Base-by-base conservation (phyloP, 2,329 filamentous ascomycete genomes). In the Microdochium nivale region DNA sequence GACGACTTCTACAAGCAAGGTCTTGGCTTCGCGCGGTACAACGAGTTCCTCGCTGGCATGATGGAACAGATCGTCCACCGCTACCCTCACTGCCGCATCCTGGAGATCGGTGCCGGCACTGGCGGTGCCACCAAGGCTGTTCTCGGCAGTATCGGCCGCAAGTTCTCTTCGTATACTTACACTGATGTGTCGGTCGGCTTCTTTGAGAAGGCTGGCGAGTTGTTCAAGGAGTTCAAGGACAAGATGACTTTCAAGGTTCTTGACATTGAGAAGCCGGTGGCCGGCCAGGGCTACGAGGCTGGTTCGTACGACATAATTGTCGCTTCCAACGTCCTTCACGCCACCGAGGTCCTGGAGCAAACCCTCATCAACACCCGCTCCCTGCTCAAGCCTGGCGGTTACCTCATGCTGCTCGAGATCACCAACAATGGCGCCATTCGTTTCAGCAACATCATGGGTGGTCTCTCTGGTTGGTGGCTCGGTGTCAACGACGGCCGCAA, bases 1-100 rank as follows among this genome's bases (percentile, higher is more conserved):
- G 57, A 65, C 10, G 48, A 59, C 2, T 65, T 68, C 48, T 73
- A 75, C 52, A 53, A 24, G 47, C 54, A 59, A 5, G 59, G 56
- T 8, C 49, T 61, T 21, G 61, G 59, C 21, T 54, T 60, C 13
- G 48, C 49, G 1, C 37, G 48, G 3, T 54, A 49, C 33, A 56
- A 59, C 25, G 25, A 49, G 5, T 57, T 52, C 25, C 9, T 65
- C 23, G 61, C 59, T 44, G 35, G 56, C 16, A 52, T 67, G 11
- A 54, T 64, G 1, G 55, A 57, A 2, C 69, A 70, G 43, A 60
- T 56, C 21, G 48, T 47, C 24, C 55, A 56, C 23, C 24, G 25
- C 3, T 51, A 44, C 8, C 54, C 53, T 1, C 16, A 48, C 27
- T 44, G 55, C 14, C 50, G 54, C 10, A 49, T 58, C n/a, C 33